phyloP scores from a whole-genome alignment of 768 basidiomycete species.

The Termitomyces sp. region DNA sequence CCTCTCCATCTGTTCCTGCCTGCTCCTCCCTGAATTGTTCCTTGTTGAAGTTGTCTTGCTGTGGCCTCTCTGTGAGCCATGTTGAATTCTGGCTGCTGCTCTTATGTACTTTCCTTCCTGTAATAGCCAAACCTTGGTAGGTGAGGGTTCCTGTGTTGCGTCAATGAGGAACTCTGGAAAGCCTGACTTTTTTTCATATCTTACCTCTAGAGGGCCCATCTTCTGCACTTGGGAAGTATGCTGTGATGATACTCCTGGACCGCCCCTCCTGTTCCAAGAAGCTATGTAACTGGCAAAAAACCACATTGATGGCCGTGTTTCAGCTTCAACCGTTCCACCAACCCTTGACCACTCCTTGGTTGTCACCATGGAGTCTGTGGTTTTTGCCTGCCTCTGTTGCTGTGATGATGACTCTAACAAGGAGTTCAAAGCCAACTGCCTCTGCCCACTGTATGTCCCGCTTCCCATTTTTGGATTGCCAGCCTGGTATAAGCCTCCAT shows the following conservation, averaged over 20 bases:
- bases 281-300: too few species aligned
- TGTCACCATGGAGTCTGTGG: slow-evolving; percentile 18
- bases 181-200: neutral
- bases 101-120: too few species aligned
- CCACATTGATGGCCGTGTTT: slow-evolving; percentile 23
- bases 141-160: neutral
- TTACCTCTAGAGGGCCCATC: neutral
- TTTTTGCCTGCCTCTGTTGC: neutral
- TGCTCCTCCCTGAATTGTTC: too few species aligned
- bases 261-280: slow-evolving; percentile 16
- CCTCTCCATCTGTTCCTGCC: too few species aligned
- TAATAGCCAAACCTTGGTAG: neutral
- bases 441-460: too few species aligned
- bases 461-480: too few species aligned
- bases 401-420: slow-evolving; percentile 17
- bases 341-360: slow-evolving; percentile 30
- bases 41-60: neutral
- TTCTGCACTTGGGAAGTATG: neutral
- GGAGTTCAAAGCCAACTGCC: slow-evolving; percentile 35
- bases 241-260: neutral
- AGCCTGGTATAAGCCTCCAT: too few species aligned
- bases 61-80: neutral
- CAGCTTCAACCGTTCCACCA: slow-evolving; percentile 29
- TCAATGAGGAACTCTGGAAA: neutral
- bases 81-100: too few species aligned